Percentiles rank a stretch among this genome's conserved stretches.
These are phyloP conservation scores for Linnemannia exigua DNA, from an alignment of 192 early-diverging fungal genomes.

Conservation along the genomic window DNA sequence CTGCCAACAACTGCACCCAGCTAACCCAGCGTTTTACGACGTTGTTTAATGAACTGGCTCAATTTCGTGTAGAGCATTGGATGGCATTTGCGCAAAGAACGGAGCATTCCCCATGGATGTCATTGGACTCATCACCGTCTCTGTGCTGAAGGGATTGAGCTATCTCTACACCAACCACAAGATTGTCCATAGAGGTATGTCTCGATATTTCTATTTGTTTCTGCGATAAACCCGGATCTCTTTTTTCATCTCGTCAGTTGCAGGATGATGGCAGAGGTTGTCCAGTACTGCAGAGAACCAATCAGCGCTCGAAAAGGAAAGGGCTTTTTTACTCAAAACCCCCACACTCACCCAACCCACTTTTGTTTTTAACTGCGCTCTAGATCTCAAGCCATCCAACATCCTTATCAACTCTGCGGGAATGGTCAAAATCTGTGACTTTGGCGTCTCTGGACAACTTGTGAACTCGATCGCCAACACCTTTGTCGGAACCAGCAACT, in stretches of 20 bases:
- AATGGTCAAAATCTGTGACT: conserved; percentile 87
- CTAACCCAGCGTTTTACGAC: neutral
- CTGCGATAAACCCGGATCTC: neutral
- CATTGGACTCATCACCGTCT: conserved; percentile 85
- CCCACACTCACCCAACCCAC: neutral
- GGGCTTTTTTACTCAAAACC: neutral
- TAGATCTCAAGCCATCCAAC: conserved; percentile 91
- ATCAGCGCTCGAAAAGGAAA: neutral
- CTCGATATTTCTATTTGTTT: neutral
- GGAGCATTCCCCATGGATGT: conserved; percentile 93
- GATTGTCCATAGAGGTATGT: conserved; percentile 94
- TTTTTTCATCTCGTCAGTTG: neutral
- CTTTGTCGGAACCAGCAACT: conserved; percentile 88
- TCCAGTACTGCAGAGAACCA: neutral
- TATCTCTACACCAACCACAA: conserved; percentile 91
- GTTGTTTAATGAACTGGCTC: neutral
- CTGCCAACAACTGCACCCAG: neutral
- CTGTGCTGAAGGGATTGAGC: conserved; percentile 83
- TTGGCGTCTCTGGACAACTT: conserved; percentile 93
- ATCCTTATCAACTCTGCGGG: conserved; percentile 86
- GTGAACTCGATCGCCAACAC: conserved; percentile 88
- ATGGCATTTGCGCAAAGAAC: conserved; percentile 91
- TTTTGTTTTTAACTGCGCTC: neutral
- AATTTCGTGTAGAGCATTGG: conserved; percentile 74
- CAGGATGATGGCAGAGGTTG: neutral